Percentiles rank a stretch among this genome's conserved stretches.
Evolutionary conservation across 192 early-diverging fungal species (phyloP).

Genomic region (Linderina pennispora): DNA sequence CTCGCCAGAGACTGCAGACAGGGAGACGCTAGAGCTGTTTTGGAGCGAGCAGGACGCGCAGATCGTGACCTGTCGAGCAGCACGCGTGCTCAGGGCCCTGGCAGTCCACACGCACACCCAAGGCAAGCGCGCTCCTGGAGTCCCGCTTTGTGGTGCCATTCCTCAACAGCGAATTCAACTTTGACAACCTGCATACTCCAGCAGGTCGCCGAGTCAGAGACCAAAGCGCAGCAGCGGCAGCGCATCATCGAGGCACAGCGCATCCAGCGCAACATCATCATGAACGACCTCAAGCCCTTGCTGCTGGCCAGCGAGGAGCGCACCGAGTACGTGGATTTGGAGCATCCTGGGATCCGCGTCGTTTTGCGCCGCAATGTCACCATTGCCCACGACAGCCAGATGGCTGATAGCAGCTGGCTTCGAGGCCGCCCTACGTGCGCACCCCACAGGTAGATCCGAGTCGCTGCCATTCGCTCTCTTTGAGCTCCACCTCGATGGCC

Average conservation of each 20-base stretch:
- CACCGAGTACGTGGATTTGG: conserved; percentile 21
- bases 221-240: background rate
- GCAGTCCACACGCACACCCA: conserved; percentile 19
- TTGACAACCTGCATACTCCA: conserved; percentile 13
- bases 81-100: conserved; percentile 24
- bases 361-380: conserved; percentile 17
- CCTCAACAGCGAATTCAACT: conserved; percentile 34
- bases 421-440: conserved; percentile 1
- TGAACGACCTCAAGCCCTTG: conserved; percentile 22
- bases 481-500: conserved; percentile 21
- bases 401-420: conserved; percentile 1
- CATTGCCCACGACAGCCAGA: conserved; percentile 3
- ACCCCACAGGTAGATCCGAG: conserved; percentile 1
- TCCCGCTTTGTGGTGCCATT: conserved; percentile 27
- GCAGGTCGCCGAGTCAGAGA: background rate
- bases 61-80: conserved; percentile 8
- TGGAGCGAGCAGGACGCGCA: conserved; percentile 5
- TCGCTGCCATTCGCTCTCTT: conserved; percentile 15
- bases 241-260: conserved; percentile 1
- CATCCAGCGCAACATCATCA: conserved; percentile 34
- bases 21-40: conserved; percentile 20
- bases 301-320: conserved; percentile 24
- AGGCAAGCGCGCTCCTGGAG: conserved; percentile 8
- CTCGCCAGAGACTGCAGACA: conserved; percentile 9
- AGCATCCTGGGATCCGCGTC: conserved; percentile 9